Conservation (phyloP, 169 alveolate species). For the Theileria parva region DNA sequence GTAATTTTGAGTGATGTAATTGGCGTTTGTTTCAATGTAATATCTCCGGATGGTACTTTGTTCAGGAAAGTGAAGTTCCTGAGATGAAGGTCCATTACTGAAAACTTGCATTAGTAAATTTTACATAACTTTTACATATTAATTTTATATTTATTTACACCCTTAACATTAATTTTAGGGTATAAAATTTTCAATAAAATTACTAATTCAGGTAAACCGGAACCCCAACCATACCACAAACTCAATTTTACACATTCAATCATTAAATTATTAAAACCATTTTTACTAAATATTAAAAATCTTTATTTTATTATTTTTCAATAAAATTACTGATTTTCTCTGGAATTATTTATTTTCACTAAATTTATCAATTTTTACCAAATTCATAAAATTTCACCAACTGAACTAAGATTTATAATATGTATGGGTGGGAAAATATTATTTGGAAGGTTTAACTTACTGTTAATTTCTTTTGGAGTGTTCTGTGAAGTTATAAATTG, state of each 20-base stretch:
- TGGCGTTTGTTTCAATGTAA: constrained; percentile 30
- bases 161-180: neutral
- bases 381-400: neutral
- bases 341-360: too few relatives aligned
- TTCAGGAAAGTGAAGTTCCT: constrained; percentile 26
- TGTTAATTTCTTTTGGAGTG: neutral
- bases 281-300: too few relatives aligned
- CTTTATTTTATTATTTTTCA: too few relatives aligned
- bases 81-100: constrained; percentile 6
- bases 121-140: too few relatives aligned
- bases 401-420: neutral
- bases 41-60: constrained; percentile 57
- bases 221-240: neutral
- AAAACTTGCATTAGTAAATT: neutral
- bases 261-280: too few relatives aligned
- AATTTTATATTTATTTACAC: neutral
- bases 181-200: neutral
- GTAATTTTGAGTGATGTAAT: neutral
- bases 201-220: neutral
- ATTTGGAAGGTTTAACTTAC: neutral
- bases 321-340: too few relatives aligned
- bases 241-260: neutral
- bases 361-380: neutral
- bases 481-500: constrained; percentile 14
- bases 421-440: neutral